Evolutionary conservation across 129 eudicot genomes (phyloP), one percentile per base, ranked within the genome.

Genomic region (Flaveria bidentis): DNA sequence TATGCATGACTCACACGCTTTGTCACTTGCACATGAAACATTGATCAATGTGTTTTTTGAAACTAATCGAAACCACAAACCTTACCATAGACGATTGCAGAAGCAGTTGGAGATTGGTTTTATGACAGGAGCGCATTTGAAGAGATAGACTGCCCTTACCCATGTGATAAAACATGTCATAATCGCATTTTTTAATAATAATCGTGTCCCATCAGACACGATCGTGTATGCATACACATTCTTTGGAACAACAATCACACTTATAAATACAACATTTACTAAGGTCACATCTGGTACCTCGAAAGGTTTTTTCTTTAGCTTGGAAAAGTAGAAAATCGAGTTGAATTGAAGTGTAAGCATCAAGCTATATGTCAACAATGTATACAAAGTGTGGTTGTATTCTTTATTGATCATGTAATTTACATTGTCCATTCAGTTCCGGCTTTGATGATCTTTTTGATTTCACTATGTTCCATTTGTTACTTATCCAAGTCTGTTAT

Each of bases 31-130:
- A 11, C 3, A 26, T 26, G 1, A 50, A 13, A 33, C 0, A 41
- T 51, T 69, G 16, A 60, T 33, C 5, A 13, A 9, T 67, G 9
- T 78, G 15, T 45, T 57, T 26, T 45, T 45, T 78, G 61, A 36
- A 45, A 33, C 71, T 57, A 60, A 70, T 4, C 7, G 17, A 2
- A 11, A 64, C 69, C 73, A 65, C 42, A 39, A 45, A 80, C n/a
- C 55, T 30, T 52, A 47, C 7, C 75, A 77, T 96, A 94, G 98
- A 83, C 86, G 44, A 91, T 94, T 75, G 97, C 91, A 74, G 77
- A 86, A 81, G 98, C 98, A 49, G 91, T 91, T 73, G 98, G 98
- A 67, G 93, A 94, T 68, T 94, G 98, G 98, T 91, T 72, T 76
- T 84, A 79, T 30, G 93, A 94, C 76, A 73, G 89, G 72, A 86